Evolutionary conservation across 495 filamentous ascomycete genomes (phyloP).

Genomic region (Tetracladium marchalianum): DNA sequence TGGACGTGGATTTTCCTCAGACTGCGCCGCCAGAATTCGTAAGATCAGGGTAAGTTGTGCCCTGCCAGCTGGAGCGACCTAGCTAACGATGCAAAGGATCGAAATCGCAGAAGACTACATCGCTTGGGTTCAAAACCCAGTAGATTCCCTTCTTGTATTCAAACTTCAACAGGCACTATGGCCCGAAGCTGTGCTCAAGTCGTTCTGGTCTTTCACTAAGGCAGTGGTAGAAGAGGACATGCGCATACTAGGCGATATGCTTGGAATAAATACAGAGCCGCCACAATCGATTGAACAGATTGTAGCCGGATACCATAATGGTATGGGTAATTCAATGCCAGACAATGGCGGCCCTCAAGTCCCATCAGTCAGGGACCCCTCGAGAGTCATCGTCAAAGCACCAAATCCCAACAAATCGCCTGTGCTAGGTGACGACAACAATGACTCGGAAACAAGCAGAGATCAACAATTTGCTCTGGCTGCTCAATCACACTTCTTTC

Average conservation of each 20-base stretch:
- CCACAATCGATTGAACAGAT: constrained; percentile 13
- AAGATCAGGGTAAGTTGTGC: constrained; percentile 41
- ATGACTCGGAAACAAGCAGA: constrained; percentile 13
- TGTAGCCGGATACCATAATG: constrained; percentile 9
- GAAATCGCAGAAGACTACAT: constrained; percentile 44
- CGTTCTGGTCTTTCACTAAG: constrained; percentile 26
- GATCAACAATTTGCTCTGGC: constrained; percentile 9
- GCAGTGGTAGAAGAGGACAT: constrained; percentile 17
- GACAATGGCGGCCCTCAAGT: constrained; percentile 2
- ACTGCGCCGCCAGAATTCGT: constrained; percentile 50
- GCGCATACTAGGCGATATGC: constrained; percentile 13
- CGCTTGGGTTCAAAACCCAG: constrained; percentile 37
- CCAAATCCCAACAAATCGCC: constrained; percentile 20
- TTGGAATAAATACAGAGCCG: constrained; percentile 9
- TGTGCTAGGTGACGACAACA: constrained; percentile 4
- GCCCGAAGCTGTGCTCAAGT: constrained; percentile 29
- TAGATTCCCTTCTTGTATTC: constrained; percentile 28
- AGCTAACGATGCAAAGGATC: constrained; percentile 27
- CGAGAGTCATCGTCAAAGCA: constrained; percentile 17
- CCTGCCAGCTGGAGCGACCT: background rate
- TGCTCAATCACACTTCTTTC: constrained; percentile 6
- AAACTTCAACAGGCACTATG: constrained; percentile 28
- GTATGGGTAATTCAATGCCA: constrained; percentile 1
- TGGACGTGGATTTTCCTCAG: constrained; percentile 49
- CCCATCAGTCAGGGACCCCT: constrained; percentile 4